phyloP scores from a whole-genome alignment of 192 early-diverging fungal genomes.

The Piromyces finnis region DNA sequence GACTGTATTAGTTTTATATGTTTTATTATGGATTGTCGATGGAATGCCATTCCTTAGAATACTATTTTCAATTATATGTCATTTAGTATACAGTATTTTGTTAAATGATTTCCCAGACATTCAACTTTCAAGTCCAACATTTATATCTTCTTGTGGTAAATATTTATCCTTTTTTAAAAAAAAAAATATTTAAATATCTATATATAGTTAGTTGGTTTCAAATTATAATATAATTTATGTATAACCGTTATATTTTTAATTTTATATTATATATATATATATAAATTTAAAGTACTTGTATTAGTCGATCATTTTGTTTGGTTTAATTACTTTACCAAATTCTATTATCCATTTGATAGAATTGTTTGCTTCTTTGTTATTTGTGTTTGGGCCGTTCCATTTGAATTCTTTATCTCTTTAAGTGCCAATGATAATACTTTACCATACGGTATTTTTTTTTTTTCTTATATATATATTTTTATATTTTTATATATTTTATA shows the following conservation, averaged over 20 bases:
- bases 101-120: slow-evolving; percentile 71
- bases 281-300: slow-evolving; percentile 30
- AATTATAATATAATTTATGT: no score
- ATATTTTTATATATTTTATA: background rate
- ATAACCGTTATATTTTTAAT: no score
- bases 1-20: slow-evolving; percentile 45
- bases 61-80: slow-evolving; percentile 51
- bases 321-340: slow-evolving; percentile 76
- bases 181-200: no score
- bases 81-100: slow-evolving; percentile 63
- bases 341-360: slow-evolving; percentile 50
- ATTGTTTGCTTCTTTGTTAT: slow-evolving; percentile 85
- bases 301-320: slow-evolving; percentile 82
- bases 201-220: no score
- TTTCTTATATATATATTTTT: background rate
- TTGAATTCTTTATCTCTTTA: slow-evolving; percentile 80
- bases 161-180: no score
- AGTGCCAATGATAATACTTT: slow-evolving; percentile 77
- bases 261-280: no score
- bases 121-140: slow-evolving; percentile 46
- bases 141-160: slow-evolving; percentile 69
- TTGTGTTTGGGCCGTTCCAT: slow-evolving; percentile 85
- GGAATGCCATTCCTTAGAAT: slow-evolving; percentile 51
- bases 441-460: slow-evolving; percentile 9
- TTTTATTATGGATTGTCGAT: slow-evolving; percentile 60